Evolutionary conservation across 2,329 filamentous ascomycete species (phyloP).

Genomic region (Pseudogymnoascus sp.): DNA sequence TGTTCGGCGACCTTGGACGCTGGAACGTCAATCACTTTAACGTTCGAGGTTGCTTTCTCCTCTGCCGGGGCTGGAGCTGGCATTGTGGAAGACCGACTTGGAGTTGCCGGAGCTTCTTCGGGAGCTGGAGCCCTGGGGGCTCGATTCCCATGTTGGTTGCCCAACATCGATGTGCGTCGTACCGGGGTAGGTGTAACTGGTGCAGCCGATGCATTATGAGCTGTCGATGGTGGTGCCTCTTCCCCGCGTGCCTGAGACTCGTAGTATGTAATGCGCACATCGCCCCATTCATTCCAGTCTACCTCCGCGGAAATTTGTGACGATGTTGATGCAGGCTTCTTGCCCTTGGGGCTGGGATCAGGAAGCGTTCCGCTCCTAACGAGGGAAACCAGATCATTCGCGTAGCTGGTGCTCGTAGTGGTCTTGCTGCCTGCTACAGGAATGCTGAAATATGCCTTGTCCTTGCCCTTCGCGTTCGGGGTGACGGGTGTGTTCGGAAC

Average conservation of each 20-base stretch:
- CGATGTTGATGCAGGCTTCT: slow-evolving; percentile 14
- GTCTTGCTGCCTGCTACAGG: slow-evolving; percentile 34
- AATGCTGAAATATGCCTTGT: slow-evolving; percentile 45
- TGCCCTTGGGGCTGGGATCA: slow-evolving; percentile 23
- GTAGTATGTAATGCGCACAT: slow-evolving; percentile 76
- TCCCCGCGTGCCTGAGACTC: slow-evolving; percentile 19
- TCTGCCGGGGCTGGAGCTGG: slow-evolving; percentile 16
- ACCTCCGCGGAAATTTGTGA: slow-evolving; percentile 23
- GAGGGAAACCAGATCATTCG: slow-evolving; percentile 75
- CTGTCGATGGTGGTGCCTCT: slow-evolving; percentile 24
- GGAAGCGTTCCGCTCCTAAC: slow-evolving; percentile 45
- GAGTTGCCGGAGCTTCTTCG: slow-evolving; percentile 28
- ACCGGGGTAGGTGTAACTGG: slow-evolving; percentile 28
- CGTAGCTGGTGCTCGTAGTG: slow-evolving; percentile 51
- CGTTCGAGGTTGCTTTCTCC: slow-evolving; percentile 19
- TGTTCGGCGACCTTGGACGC: slow-evolving; percentile 42
- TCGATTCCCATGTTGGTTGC: slow-evolving; percentile 23
- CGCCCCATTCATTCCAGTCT: slow-evolving; percentile 70
- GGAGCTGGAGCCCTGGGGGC: slow-evolving; percentile 26
- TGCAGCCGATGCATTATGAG: slow-evolving; percentile 18
- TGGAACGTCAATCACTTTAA: slow-evolving; percentile 40
- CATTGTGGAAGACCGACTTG: slow-evolving; percentile 16
- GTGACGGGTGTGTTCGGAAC: slow-evolving; percentile 44
- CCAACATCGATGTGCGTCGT: slow-evolving; percentile 27
- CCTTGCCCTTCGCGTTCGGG: slow-evolving; percentile 64